Conservation (phyloP, 352 stramenopile species). For the Phytopythium boreale region DNA sequence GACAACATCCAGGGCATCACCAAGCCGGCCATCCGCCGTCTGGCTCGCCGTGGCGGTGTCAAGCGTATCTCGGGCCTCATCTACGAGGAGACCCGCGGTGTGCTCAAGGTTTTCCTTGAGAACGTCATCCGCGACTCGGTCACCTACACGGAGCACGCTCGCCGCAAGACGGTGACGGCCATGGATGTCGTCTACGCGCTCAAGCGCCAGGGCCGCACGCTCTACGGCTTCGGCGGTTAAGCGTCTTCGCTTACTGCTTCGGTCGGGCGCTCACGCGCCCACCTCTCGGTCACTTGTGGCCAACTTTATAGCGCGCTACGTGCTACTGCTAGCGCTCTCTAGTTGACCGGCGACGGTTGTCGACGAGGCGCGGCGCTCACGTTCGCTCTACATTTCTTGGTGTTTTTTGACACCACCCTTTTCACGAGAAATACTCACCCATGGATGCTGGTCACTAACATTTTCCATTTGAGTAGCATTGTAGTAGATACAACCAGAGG, state of each 20-base stretch:
- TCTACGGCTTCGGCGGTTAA: constrained; percentile 93
- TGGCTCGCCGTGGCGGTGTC: constrained; percentile 97
- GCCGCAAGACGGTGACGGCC: constrained; percentile 96
- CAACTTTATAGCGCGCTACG: background rate
- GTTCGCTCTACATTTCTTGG: constrained; percentile 18
- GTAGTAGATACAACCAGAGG: no score
- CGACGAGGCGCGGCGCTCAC: background rate
- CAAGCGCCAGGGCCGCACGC: constrained; percentile 95
- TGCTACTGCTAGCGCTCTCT: background rate
- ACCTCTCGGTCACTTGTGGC: background rate
- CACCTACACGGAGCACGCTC: constrained; percentile 95
- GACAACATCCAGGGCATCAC: constrained; percentile 93
- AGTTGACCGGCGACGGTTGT: background rate
- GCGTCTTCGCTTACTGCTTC: background rate
- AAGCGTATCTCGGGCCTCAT: constrained; percentile 98
- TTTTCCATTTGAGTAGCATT: no score
- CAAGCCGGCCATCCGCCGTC: constrained; percentile 95
- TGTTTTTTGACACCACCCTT: constrained; percentile 51
- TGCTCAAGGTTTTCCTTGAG: constrained; percentile 98
- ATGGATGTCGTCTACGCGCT: constrained; percentile 99
- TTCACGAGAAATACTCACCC: background rate
- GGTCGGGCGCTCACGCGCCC: background rate
- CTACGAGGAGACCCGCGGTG: constrained; percentile 97
- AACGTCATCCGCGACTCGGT: constrained; percentile 97
- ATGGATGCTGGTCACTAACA: background rate